phyloP scores from a whole-genome alignment of 164 flowering plant species.

The Vitis rupestris region DNA sequence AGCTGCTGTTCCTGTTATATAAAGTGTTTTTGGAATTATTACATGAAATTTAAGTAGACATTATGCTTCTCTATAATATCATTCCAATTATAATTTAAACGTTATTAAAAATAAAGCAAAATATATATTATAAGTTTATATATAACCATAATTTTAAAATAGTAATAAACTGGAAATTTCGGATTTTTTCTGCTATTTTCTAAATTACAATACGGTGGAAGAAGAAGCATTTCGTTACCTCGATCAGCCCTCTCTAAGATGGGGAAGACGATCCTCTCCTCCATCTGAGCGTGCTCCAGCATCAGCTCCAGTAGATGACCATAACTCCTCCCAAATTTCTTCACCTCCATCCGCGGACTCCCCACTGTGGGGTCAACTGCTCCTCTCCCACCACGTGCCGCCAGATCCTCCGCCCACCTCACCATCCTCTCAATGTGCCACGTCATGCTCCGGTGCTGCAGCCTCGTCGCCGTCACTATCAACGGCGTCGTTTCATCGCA shows the following conservation, averaged over 20 bases:
- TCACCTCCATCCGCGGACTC: slow-evolving; percentile 69
- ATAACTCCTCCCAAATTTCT: slow-evolving; percentile 55
- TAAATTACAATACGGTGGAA: no score
- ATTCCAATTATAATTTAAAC: no score
- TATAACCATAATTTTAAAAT: no score
- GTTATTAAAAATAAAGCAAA: no score
- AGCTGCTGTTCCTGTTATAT: no score
- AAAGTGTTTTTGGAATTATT: no score
- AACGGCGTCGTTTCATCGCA: slow-evolving; percentile 28
- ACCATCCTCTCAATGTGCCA: slow-evolving; percentile 62
- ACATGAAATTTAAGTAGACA: no score
- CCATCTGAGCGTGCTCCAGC: slow-evolving; percentile 85
- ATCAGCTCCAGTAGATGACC: slow-evolving; percentile 49
- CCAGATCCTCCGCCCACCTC: slow-evolving; percentile 69
- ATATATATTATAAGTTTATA: no score
- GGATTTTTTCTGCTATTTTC: no score
- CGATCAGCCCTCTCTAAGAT: slow-evolving; percentile 54
- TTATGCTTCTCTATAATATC: no score
- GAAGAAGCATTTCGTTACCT: slow-evolving; percentile 33
- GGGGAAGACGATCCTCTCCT: slow-evolving; percentile 65
- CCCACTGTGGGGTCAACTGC: slow-evolving; percentile 50
- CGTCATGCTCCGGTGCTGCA: slow-evolving; percentile 64
- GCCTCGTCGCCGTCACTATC: slow-evolving; percentile 38
- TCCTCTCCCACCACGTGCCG: slow-evolving; percentile 35
- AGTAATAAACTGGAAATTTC: no score